Evolutionary conservation across 2,329 filamentous ascomycete species (phyloP).

Genomic region (Verticillium zaregamsianum): DNA sequence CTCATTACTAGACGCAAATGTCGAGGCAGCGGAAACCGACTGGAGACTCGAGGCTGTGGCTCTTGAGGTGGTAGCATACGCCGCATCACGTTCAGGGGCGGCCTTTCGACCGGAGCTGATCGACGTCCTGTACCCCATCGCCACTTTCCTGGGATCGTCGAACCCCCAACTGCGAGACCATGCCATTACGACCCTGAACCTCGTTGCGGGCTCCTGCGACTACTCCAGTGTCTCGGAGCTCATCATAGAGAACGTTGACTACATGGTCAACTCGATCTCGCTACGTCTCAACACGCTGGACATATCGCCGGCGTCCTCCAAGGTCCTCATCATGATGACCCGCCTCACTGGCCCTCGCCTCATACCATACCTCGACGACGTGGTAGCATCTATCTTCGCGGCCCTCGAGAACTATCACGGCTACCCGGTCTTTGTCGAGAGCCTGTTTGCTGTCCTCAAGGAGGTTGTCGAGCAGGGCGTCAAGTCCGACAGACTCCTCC

Average conservation of each 20-base stretch:
- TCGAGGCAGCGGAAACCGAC: conserved; percentile 47
- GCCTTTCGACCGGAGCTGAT: conserved; percentile 82
- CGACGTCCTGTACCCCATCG: conserved; percentile 86
- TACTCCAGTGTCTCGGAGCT: conserved; percentile 73
- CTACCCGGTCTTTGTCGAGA: conserved; percentile 80
- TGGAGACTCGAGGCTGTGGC: conserved; percentile 76
- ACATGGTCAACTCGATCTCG: conserved; percentile 90
- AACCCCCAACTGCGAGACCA: conserved; percentile 68
- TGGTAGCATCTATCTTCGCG: conserved; percentile 85
- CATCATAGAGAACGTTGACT: conserved; percentile 89
- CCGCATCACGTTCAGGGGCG: conserved; percentile 61
- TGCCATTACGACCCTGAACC: conserved; percentile 78
- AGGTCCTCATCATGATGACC: conserved; percentile 93
- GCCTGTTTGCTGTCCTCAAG: conserved; percentile 76
- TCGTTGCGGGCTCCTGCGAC: conserved; percentile 68
- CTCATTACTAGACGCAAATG: conserved; percentile 51
- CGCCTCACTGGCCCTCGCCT: conserved; percentile 75
- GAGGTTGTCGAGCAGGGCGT: conserved; percentile 81
- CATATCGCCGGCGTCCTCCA: conserved; percentile 83
- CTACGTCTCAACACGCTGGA: conserved; percentile 88
- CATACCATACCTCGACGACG: conserved; percentile 86
- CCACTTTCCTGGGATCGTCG: conserved; percentile 77
- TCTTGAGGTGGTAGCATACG: conserved; percentile 74
- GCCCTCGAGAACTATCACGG: conserved; percentile 95
- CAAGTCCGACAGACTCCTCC: conserved; percentile 47